Conservation (phyloP, 306 rosid genomes). For the Abrus precatorius region DNA sequence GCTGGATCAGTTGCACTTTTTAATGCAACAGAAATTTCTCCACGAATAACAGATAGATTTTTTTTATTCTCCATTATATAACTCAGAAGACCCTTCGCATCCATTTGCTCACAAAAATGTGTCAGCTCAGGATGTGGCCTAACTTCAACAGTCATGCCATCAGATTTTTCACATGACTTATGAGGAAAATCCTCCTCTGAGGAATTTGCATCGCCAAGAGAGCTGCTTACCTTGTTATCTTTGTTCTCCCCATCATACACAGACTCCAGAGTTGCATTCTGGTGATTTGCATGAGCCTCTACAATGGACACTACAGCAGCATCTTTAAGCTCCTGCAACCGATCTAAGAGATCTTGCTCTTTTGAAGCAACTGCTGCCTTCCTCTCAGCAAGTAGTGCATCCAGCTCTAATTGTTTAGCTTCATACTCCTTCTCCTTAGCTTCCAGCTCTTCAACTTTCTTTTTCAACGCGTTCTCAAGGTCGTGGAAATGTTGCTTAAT, state of each 20-base stretch:
- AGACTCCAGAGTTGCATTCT: slow-evolving; percentile 55
- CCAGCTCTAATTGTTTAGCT: slow-evolving; percentile 60
- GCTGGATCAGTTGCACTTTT: slow-evolving; percentile 72
- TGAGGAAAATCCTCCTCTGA: slow-evolving; percentile 63
- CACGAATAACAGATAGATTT: slow-evolving; percentile 55
- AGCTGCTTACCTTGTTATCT: slow-evolving; percentile 76
- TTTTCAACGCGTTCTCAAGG: slow-evolving; percentile 60
- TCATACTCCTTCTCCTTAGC: slow-evolving; percentile 68
- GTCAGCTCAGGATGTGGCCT: slow-evolving; percentile 73
- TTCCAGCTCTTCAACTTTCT: slow-evolving; percentile 68
- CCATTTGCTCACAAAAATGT: slow-evolving; percentile 74
- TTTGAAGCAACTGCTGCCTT: slow-evolving; percentile 68
- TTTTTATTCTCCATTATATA: slow-evolving; percentile 66
- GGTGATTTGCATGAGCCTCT: slow-evolving; percentile 64
- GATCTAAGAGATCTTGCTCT: slow-evolving; percentile 79
- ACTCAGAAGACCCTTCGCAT: slow-evolving; percentile 76
- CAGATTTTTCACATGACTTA: slow-evolving; percentile 65
- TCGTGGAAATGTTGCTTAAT: slow-evolving; percentile 69
- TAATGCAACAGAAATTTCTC: slow-evolving; percentile 80
- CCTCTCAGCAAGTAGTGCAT: slow-evolving; percentile 57
- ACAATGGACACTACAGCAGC: slow-evolving; percentile 70
- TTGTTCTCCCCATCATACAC: slow-evolving; percentile 59
- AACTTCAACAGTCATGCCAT: slow-evolving; percentile 65
- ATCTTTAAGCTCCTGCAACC: slow-evolving; percentile 83
- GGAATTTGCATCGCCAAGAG: slow-evolving; percentile 68